phyloP scores from a whole-genome alignment of 2,329 filamentous ascomycete genomes.

The Cordyceps farinosa region DNA sequence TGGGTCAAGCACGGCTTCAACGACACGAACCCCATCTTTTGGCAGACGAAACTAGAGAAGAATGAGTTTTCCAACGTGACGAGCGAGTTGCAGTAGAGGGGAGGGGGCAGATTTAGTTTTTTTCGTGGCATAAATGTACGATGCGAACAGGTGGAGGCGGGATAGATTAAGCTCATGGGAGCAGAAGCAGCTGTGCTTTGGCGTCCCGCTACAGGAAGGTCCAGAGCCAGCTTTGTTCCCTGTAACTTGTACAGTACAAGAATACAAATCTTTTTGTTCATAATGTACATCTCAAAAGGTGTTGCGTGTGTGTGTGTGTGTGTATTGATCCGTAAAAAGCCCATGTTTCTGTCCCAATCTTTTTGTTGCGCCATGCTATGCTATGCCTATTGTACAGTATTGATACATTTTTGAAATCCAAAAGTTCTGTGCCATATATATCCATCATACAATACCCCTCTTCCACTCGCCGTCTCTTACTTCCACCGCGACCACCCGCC shows the following conservation, averaged over 20 bases:
- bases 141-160: background rate
- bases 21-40: conserved; percentile 99
- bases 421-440: background rate
- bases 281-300: background rate
- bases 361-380: background rate
- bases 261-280: conserved; percentile 12
- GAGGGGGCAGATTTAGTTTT: conserved; percentile 12
- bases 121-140: background rate
- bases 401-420: conserved; percentile 2
- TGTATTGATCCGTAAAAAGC: background rate
- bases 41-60: conserved; percentile 98
- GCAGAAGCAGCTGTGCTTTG: background rate
- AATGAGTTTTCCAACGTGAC: conserved; percentile 97
- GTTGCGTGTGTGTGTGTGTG: background rate
- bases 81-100: conserved; percentile 60
- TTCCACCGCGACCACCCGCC: conserved; percentile 41
- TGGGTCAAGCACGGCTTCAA: conserved; percentile 99
- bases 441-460: background rate
- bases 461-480: background rate
- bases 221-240: conserved; percentile 1
- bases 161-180: conserved; percentile 2
- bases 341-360: background rate
- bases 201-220: background rate
- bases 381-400: conserved; percentile 8
- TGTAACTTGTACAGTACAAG: conserved; percentile 29